Conservation (phyloP, 805 yeast genomes). For the Pichia exigua region DNA sequence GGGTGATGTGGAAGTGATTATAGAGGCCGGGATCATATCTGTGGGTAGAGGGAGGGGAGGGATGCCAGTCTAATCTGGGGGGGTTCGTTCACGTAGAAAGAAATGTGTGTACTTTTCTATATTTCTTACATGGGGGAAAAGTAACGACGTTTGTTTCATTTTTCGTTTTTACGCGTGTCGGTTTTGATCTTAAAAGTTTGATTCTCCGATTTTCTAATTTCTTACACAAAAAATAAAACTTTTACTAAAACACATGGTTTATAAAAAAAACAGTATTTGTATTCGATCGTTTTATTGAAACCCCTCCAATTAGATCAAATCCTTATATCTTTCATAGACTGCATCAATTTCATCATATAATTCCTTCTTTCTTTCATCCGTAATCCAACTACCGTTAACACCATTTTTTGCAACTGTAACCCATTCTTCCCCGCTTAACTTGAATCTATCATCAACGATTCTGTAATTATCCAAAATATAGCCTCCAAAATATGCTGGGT, state of each 20-base stretch:
- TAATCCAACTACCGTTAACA: constrained; percentile 68
- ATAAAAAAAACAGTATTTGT: too few species aligned
- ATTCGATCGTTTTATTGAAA: too few species aligned
- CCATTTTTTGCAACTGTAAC: constrained; percentile 53
- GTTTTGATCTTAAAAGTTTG: background rate
- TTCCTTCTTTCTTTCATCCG: constrained; percentile 43
- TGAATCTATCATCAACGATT: constrained; percentile 57
- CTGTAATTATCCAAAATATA: constrained; percentile 70
- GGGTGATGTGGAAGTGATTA: background rate
- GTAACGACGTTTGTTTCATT: too few species aligned
- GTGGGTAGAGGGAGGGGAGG: too few species aligned
- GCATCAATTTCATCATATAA: constrained; percentile 38
- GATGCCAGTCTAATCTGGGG: too few species aligned
- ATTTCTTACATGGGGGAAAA: too few species aligned
- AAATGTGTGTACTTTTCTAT: too few species aligned
- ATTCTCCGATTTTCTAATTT: too few species aligned
- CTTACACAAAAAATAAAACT: too few species aligned
- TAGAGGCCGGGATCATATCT: background rate
- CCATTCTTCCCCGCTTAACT: constrained; percentile 57
- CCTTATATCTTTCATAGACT: constrained; percentile 27
- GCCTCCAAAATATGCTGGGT: constrained; percentile 83
- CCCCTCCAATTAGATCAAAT: background rate
- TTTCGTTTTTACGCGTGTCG: background rate
- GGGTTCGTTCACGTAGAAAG: too few species aligned
- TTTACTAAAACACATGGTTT: too few species aligned